Evolutionary conservation across 768 basidiomycete genomes (phyloP).

Genomic region (Tulasnella calospora): DNA sequence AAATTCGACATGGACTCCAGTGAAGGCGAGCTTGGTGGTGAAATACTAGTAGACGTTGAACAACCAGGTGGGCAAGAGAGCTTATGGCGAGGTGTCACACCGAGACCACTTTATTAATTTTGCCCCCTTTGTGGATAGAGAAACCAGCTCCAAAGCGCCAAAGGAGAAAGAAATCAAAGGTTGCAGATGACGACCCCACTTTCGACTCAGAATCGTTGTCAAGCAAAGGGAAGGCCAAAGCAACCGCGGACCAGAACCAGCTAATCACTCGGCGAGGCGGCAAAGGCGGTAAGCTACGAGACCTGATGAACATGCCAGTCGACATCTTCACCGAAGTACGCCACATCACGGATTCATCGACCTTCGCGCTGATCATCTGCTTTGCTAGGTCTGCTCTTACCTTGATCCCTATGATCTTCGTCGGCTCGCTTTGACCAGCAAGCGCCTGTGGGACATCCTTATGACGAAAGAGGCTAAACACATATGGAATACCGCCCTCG

Average conservation of each 20-base stretch:
- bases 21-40: not conserved
- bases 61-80: not conserved
- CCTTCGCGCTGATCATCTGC: not conserved
- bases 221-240: not conserved
- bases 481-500: conserved; percentile 22
- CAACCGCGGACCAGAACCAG: not conserved
- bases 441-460: conserved; percentile 19
- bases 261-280: not conserved
- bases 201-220: not conserved
- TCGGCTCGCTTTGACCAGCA: conserved; percentile 12
- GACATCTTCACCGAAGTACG: conserved; percentile 28
- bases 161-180: not conserved
- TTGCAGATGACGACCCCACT: not conserved
- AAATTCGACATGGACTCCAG: not conserved
- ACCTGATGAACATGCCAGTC: conserved; percentile 28
- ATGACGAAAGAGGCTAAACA: not conserved
- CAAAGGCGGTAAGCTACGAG: conserved; percentile 21
- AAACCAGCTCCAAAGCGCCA: not conserved
- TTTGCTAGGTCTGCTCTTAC: conserved; percentile 13
- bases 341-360: not conserved
- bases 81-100: not conserved
- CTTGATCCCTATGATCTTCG: conserved; percentile 22
- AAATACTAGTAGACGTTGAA: not conserved
- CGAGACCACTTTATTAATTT: not conserved
- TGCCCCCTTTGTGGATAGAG: not conserved